Evolutionary conservation across 1,284 basidiomycete species (phyloP), one percentile per base, ranked within the genome.

Genomic region (Cerioporus squamosus): DNA sequence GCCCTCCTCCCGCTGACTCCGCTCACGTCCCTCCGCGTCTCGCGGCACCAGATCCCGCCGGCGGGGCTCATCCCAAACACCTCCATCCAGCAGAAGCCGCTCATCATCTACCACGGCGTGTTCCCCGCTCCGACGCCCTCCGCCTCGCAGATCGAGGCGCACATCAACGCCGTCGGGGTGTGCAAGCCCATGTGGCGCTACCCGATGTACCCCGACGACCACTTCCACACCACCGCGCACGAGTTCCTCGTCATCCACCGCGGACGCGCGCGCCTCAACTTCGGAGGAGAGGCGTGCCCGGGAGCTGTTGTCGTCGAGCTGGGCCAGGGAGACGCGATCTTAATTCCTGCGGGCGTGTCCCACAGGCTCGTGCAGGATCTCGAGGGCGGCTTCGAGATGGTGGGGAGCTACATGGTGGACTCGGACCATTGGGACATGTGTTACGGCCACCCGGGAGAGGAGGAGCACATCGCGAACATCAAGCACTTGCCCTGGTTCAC

Each of bases 201-300:
- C 65, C 70, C 74, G 20, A 79, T 77, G 77, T 79, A 79, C 68
- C 60, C 57, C 23, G 69, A 70, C n/a, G 74, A 73, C 36, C 77
- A 80, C 64, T 80, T 76, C 65, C 77, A 80, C 60, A 76, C 74
- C 26, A 79, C 74, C 42, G 74, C 74, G 38, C 74, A 79, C 69
- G 78, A 79, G 60, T 69, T 79, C 33, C 67, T 79, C 44, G 72
- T 72, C 42, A 66, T 78, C 44, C 61, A 64, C 18, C 51, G 59
- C 3, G 77, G 77, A 1, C 58, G 70, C 12, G 78, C 75, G 5
- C 66, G 53, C 23, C 52, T 79, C 15, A 75, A 74, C 46, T 79
- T 80, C 54, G 78, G 77, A 5, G 77, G 77, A 9, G 70, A 73
- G 44, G 67, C 66, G 2, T 77, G 78, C 53, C 68, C 72, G 3